Base-by-base conservation (phyloP, 495 filamentous ascomycete genomes). In the Pyrenula aspistea region DNA sequence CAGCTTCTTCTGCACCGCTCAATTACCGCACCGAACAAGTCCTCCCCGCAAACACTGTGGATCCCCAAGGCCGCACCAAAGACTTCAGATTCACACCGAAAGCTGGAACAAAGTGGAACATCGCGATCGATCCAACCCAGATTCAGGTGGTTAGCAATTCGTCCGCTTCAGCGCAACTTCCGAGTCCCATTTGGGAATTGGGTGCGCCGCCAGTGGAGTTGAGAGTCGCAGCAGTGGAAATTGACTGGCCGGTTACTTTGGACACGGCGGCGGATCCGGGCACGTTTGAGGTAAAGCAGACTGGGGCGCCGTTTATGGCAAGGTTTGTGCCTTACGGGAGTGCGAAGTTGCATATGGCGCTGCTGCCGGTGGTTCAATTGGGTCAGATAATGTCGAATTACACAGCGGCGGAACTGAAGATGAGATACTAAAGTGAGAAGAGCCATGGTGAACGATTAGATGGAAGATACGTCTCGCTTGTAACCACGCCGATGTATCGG, bases 341-440 rank as follows among this genome's bases (percentile, higher is more conserved):
- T 59, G 74, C 77, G 53, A 82, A 82, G 69, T 59, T 81, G 52
- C 79, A 81, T 65, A 82, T 83, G 73, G 75, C 76, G 12, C 76
- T 83, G 59, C 63, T 84, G 55, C 81, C 81, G 31, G 31, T 42
- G 31, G 31, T 42, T 4, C 8, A 42, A 15, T 42, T 42, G 31
- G 31, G 15, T 42, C 31, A 4, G 4, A 15, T 42, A 42, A 42
- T 42, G 31, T 42, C 31, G 31, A 42, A 42, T 42, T 8, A 15
- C 31, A 42, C 31, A 15, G 31, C 15, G 31, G 15, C n/a, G 31
- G 31, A 42, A 42, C 31, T 8, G 31, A 15, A 15, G 4, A 42
- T 42, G 31, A 42, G n/a, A n/a, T n/a, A n/a, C n/a, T n/a, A n/a
- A n/a, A n/a, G n/a, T n/a, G n/a, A n/a, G n/a, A n/a, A n/a, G n/a